Conservation (phyloP, 352 stramenopile genomes). For the Poterioochromonas sp. region DNA sequence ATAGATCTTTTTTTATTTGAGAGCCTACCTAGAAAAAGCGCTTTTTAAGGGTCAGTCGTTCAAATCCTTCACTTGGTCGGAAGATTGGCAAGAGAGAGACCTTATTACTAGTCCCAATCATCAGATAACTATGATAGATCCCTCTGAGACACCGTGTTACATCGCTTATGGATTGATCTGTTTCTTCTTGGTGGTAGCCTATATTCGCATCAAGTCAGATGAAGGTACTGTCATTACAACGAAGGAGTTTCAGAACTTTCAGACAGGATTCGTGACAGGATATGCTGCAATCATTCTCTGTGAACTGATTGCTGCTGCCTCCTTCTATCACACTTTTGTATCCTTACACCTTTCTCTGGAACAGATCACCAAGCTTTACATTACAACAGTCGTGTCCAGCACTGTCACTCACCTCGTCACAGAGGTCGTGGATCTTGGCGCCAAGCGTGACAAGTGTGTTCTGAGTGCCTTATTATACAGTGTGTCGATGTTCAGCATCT, state of each 20-base stretch:
- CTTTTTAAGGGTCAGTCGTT: too few relatives aligned
- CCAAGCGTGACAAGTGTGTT: slow-evolving; percentile 26
- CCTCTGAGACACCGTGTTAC: background rate
- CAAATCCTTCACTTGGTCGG: too few relatives aligned
- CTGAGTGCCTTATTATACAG: slow-evolving; percentile 24
- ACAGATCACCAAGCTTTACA: slow-evolving; percentile 21
- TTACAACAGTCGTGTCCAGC: background rate
- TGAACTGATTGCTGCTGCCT: slow-evolving; percentile 14
- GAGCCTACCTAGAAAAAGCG: too few relatives aligned
- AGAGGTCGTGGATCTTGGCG: slow-evolving; percentile 27
- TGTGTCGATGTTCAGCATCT: slow-evolving; percentile 29
- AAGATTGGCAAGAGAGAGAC: too few relatives aligned
- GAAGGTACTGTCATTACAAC: slow-evolving; percentile 24
- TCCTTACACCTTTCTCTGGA: background rate
- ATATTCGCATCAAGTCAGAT: background rate
- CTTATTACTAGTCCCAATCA: too few relatives aligned
- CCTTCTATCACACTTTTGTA: slow-evolving; percentile 26
- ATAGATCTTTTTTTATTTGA: too few relatives aligned
- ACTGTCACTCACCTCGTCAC: background rate
- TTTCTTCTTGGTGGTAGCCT: background rate
- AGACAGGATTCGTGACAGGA: slow-evolving; percentile 6
- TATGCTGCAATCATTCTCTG: slow-evolving; percentile 20
- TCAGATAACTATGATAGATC: slow-evolving; percentile 24
- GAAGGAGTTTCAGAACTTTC: slow-evolving; percentile 33
- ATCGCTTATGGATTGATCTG: slow-evolving; percentile 23